Evolutionary conservation across 805 yeast genomes (phyloP).

Genomic region (Nakazawaea ishiwadae): DNA sequence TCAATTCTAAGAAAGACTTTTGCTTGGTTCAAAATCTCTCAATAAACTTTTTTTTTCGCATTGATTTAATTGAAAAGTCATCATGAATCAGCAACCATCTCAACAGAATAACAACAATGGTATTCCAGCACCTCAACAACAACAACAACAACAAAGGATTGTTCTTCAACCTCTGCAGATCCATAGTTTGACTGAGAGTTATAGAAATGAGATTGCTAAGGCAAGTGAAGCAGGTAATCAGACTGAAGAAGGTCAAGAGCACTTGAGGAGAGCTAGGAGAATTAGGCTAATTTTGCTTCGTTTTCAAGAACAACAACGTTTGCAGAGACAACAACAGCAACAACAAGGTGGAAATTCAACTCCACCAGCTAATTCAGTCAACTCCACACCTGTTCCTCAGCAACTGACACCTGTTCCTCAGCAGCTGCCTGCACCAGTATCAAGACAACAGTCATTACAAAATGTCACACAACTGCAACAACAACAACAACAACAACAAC

Average conservation of each 20-base stretch:
- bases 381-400: background rate
- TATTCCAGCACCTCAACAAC: constrained; percentile 17
- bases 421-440: constrained; percentile 19
- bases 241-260: constrained; percentile 58
- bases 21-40: too few relatives aligned
- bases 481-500: constrained; percentile 14
- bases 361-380: background rate
- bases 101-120: constrained; percentile 13
- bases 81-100: constrained; percentile 14
- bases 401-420: constrained; percentile 1
- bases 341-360: constrained; percentile 14
- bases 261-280: constrained; percentile 56
- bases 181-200: constrained; percentile 55
- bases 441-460: constrained; percentile 25
- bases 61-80: too few relatives aligned
- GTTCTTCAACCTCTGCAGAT: constrained; percentile 40
- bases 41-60: too few relatives aligned
- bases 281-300: constrained; percentile 57
- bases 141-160: constrained; percentile 18
- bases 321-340: constrained; percentile 21
- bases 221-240: constrained; percentile 60
- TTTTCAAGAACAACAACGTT: constrained; percentile 43
- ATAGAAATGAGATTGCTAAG: constrained; percentile 51
- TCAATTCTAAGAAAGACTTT: too few relatives aligned
- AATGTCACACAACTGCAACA: constrained; percentile 20